A percentile compares a stretch with the other conserved stretches of the same genome.
Evolutionary conservation across 2,329 filamentous ascomycete genomes (phyloP).

Genomic region (Stemphylium vesicarium): DNA sequence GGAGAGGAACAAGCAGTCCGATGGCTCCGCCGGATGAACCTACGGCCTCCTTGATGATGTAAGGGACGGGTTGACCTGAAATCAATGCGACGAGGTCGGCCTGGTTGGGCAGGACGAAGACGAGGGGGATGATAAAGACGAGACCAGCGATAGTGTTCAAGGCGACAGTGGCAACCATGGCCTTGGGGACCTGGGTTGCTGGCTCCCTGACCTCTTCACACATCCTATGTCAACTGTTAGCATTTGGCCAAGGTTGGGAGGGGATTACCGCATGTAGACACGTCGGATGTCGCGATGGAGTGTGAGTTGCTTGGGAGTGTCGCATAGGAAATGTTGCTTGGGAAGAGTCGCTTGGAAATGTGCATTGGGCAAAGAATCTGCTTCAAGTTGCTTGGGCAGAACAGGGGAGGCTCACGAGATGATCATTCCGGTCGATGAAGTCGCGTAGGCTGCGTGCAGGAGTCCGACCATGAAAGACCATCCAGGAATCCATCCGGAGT

Average conservation of each 20-base stretch:
- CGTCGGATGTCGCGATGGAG: constrained; percentile 27
- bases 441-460: constrained; percentile 74
- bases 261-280: constrained; percentile 24
- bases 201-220: constrained; percentile 74
- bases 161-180: constrained; percentile 71
- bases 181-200: constrained; percentile 72
- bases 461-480: constrained; percentile 78
- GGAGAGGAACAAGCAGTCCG: constrained; percentile 67
- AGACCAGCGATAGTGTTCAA: constrained; percentile 72
- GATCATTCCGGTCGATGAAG: constrained; percentile 80
- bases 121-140: constrained; percentile 70
- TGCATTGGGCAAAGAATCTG: constrained; percentile 23
- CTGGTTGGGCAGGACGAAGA: constrained; percentile 73
- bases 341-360: constrained; percentile 26
- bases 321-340: constrained; percentile 25
- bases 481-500: constrained; percentile 72
- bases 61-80: constrained; percentile 67
- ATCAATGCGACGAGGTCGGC: constrained; percentile 59
- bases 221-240: constrained; percentile 61
- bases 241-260: constrained; percentile 16
- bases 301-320: constrained; percentile 18
- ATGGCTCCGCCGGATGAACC: constrained; percentile 68
- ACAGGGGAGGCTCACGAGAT: constrained; percentile 65
- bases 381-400: constrained; percentile 42
- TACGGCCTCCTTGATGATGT: constrained; percentile 68